Evolutionary conservation across 129 eudicot species (phyloP), one percentile per base, ranked within the genome.

Genomic region (Tagetes erecta): DNA sequence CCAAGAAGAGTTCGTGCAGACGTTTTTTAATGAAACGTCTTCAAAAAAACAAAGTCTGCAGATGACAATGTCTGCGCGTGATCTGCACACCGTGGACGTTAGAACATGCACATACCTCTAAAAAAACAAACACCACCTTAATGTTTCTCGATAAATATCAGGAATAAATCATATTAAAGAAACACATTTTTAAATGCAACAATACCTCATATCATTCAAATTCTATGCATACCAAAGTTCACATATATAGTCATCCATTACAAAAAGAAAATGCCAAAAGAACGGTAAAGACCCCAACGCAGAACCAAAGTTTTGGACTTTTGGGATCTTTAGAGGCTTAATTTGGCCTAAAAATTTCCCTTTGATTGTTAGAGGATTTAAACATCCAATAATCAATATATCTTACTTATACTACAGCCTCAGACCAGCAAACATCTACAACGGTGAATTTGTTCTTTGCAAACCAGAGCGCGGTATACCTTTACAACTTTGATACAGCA

Each of bases 401-500:
- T 20, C 27, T 63, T 60, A 70, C 37, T 62, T 41, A 2, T 42
- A n/a, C 39, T 31, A 47, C 12, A 10, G 27, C 79, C 50, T 58
- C 34, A 38, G 12, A 47, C 44, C 62, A 6, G 35, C n/a, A n/a
- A 0, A 2, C 40, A 20, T 20, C 51, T 7, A 58, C 38, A 13
- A 68, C 41, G 68, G 40, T 1, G 10, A 8, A 38, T 20, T 40
- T 40, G 53, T 50, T 71, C 38, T 50, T 31, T 13, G 62, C 51
- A 33, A 14, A 50, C 33, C 49, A 10, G 49, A 44, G 49, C 49
- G 2, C 8, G 49, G 60, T 13, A 1, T 11, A 37, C 38, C 8
- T 45, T 85, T 77, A 94, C 64, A 88, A 78, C 91, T 94, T 94
- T 4, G 98, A 81, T 63, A 77, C 66, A 59, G 45, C 70, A 39